Evolutionary conservation across 257 asterid genomes (phyloP), one percentile per base, ranked within the genome.

Genomic region (Primulina huaijiensis): DNA sequence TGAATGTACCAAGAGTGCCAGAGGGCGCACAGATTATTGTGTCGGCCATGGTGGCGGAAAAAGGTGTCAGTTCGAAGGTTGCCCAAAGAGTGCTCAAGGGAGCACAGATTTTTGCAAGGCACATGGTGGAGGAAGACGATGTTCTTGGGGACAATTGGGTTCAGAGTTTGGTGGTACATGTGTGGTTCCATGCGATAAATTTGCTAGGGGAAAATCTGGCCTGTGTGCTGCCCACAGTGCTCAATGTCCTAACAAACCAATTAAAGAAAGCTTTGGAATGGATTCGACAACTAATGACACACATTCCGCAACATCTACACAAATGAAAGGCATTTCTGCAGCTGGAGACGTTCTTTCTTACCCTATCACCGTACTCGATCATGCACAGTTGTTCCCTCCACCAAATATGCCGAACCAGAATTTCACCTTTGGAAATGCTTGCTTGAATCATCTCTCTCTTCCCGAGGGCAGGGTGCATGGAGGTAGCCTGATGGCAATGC

Each of bases 381-480:
- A 50, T 50, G 57, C 21, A 17, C 57, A 50, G 8, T 17, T 17
- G 40, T 4, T 31, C 8, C 70, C 70, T 30, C n/a, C 21, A 34
- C 76, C 74, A 35, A 68, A n/a, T 71, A 40, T 60, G 35, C 61
- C 64, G 16, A 72, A 7, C 14, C 73, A 31, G 56, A 64, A 16
- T 60, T 59, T 66, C 8, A 17, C 57, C 57, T 50, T 17, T 17
- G 57, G 57, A 50, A 50, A 50, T 50, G 20, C 57, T 14, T 17
- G 7, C 21, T 46, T 62, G 57, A 79, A 74, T 65, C 70, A 29
- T 63, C 69, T 80, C 29, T 74, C 86, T 50, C 85, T 84, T 72
- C 92, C 92, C 7, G 96, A 88, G 80, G 92, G 90, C 57, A 75
- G 92, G 76, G 92, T 86, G 60, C 95, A 86, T 64, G 95, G 92